A percentile compares a stretch with the other conserved stretches of the same genome.
Evolutionary conservation across 2,329 filamentous ascomycete genomes (phyloP).

Genomic region (Aspergillus alliaceus): DNA sequence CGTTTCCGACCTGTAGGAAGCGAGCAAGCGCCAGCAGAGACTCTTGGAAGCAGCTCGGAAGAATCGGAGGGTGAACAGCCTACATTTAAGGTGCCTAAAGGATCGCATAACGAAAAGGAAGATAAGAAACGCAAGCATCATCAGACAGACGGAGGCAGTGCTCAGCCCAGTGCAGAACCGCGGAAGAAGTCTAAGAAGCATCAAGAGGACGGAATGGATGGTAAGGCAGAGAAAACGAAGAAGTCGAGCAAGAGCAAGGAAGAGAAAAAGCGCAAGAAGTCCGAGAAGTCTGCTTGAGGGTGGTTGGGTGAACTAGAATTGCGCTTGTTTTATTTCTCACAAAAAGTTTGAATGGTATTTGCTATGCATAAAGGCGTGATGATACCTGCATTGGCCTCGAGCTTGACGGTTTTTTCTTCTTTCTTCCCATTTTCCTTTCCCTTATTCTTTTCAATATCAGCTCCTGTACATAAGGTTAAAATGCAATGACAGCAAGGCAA

Average conservation of each 20-base stretch:
- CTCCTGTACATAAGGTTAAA: constrained; percentile 35
- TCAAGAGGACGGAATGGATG: constrained; percentile 18
- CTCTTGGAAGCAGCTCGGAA: constrained; percentile 36
- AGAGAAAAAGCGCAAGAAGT: constrained; percentile 43
- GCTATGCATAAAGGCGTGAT: constrained; percentile 40
- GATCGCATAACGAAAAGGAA: constrained; percentile 25
- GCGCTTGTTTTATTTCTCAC: constrained; percentile 15
- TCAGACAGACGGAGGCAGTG: constrained; percentile 29
- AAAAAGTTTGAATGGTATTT: constrained; percentile 24
- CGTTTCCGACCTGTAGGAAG: constrained; percentile 47
- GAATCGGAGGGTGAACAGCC: constrained; percentile 37
- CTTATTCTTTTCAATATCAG: constrained; percentile 3
- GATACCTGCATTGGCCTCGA: constrained; percentile 23
- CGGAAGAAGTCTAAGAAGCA: constrained; percentile 45
- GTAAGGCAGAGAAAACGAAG: constrained; percentile 32
- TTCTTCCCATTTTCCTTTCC: background rate
- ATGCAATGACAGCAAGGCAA: no score
- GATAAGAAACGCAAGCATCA: constrained; percentile 41
- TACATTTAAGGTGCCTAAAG: constrained; percentile 32
- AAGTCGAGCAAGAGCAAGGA: constrained; percentile 37
- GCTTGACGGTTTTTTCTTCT: constrained; percentile 16
- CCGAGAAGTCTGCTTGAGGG: constrained; percentile 31
- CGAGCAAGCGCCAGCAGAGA: constrained; percentile 30
- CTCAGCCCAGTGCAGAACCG: constrained; percentile 24
- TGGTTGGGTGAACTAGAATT: constrained; percentile 23